A percentile compares a stretch with the other conserved stretches of the same genome.
These are phyloP conservation scores for Fusarium continuum DNA, from an alignment of 2,329 filamentous ascomycete genomes.

Conservation along the genomic window DNA sequence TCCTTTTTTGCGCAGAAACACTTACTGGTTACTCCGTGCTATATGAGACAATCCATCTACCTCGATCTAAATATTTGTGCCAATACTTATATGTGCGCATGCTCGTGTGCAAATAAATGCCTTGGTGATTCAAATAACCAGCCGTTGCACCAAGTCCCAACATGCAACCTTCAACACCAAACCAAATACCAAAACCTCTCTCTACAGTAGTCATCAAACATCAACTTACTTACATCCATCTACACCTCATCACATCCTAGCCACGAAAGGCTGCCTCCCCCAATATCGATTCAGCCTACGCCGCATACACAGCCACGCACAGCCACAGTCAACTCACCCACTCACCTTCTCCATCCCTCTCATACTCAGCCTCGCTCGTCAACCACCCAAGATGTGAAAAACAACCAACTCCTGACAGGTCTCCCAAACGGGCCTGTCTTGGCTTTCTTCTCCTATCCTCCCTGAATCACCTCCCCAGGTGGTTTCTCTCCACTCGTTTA, in stretches of 20 bases:
- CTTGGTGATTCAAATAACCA: too few relatives aligned
- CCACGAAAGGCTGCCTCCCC: constrained; percentile 2
- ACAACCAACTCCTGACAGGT: constrained; percentile 6
- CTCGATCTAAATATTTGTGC: too few relatives aligned
- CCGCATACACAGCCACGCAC: constrained; percentile 22
- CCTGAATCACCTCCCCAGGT: constrained; percentile 17
- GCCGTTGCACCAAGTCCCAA: not conserved
- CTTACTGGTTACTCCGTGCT: too few relatives aligned
- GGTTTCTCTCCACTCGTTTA: not conserved
- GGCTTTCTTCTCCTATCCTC: not conserved
- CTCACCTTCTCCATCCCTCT: constrained; percentile 17
- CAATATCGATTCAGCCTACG: not conserved
- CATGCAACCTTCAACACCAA: not conserved
- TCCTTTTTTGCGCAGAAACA: too few relatives aligned
- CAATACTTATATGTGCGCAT: too few relatives aligned
- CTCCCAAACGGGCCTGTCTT: constrained; percentile 18
- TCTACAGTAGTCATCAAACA: not conserved
- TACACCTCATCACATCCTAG: not conserved
- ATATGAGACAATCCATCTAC: too few relatives aligned
- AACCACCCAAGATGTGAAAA: constrained; percentile 31
- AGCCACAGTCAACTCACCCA: constrained; percentile 39
- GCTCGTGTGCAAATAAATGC: too few relatives aligned
- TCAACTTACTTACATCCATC: not conserved
- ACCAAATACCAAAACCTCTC: not conserved
- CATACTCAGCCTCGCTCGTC: constrained; percentile 22